phyloP scores from a whole-genome alignment of 2,329 filamentous ascomycete species.

The Phyllosticta ampelicida region DNA sequence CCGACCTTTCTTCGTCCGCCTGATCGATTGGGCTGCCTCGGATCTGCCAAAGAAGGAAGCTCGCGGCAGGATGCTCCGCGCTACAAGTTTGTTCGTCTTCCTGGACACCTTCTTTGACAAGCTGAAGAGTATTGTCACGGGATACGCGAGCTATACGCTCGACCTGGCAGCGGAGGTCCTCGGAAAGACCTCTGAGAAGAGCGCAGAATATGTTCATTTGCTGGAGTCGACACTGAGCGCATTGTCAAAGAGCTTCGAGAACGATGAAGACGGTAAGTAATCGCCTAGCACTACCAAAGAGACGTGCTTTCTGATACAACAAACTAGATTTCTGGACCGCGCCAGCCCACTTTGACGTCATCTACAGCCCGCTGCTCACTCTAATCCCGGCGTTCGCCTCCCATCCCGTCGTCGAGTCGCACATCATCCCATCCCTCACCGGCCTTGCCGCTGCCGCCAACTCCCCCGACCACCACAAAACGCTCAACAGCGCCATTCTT shows the following conservation, averaged over 20 bases:
- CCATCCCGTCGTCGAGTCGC: conserved; percentile 29
- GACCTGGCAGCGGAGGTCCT: conserved; percentile 62
- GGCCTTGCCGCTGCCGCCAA: conserved; percentile 69
- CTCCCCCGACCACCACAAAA: conserved; percentile 81
- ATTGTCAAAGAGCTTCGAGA: conserved; percentile 64
- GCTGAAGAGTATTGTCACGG: conserved; percentile 88
- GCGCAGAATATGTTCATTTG: conserved; percentile 35
- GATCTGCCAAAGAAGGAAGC: conserved; percentile 52
- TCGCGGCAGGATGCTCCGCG: conserved; percentile 48
- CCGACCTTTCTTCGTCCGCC: conserved; percentile 74
- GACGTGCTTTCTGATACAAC: background rate
- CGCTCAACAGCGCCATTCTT: conserved; percentile 69
- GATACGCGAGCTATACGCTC: conserved; percentile 76
- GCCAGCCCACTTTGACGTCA: conserved; percentile 69
- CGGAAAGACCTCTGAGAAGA: background rate
- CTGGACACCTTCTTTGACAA: conserved; percentile 68
- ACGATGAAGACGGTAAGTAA: conserved; percentile 66
- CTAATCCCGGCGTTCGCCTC: conserved; percentile 39
- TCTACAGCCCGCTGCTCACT: conserved; percentile 57
- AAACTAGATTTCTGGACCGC: conserved; percentile 74
- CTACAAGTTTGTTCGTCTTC: conserved; percentile 73
- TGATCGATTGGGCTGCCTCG: conserved; percentile 69
- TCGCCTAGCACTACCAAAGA: no score
- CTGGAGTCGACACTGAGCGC: conserved; percentile 62
- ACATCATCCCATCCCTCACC: conserved; percentile 62